phyloP scores from a whole-genome alignment of 2,329 filamentous ascomycete species.

The Pestalotiopsis sp. region DNA sequence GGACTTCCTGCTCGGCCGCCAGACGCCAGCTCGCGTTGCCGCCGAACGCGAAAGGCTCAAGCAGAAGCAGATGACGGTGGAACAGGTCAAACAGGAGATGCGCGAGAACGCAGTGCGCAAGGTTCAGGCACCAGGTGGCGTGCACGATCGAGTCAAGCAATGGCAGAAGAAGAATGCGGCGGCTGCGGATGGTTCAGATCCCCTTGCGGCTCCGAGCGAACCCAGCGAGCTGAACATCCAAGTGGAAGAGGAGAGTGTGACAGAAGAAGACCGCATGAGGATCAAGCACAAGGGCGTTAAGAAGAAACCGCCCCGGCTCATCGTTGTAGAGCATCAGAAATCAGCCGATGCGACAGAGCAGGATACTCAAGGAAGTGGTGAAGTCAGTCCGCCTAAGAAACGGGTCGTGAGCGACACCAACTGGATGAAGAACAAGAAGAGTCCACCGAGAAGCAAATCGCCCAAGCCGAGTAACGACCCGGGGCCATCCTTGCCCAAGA shows the following conservation, averaged over 20 bases:
- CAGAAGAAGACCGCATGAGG: constrained; percentile 61
- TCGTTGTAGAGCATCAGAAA: constrained; percentile 30
- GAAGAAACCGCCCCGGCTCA: constrained; percentile 37
- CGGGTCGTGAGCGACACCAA: constrained; percentile 91
- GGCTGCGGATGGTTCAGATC: constrained; percentile 57
- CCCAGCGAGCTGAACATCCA: constrained; percentile 64
- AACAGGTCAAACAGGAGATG: constrained; percentile 63
- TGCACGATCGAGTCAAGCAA: constrained; percentile 76
- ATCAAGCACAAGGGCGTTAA: constrained; percentile 55
- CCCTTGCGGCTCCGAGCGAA: constrained; percentile 56
- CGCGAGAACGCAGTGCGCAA: constrained; percentile 59
- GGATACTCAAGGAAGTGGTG: constrained; percentile 38
- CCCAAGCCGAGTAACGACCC: constrained; percentile 37
- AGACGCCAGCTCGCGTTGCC: constrained; percentile 53
- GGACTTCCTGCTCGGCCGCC: constrained; percentile 34
- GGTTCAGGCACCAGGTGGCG: constrained; percentile 66
- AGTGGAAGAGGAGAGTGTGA: constrained; percentile 62
- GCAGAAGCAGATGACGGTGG: constrained; percentile 58
- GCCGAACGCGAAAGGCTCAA: constrained; percentile 43
- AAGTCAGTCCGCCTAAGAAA: constrained; percentile 76
- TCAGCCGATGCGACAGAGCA: constrained; percentile 30
- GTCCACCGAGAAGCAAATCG: constrained; percentile 43
- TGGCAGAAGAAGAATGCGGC: constrained; percentile 82
- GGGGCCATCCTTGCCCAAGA: constrained; percentile 54
- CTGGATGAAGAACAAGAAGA: constrained; percentile 70